Base-by-base conservation (phyloP, 371 early-diverging fungal genomes). In the Circinella minor region DNA sequence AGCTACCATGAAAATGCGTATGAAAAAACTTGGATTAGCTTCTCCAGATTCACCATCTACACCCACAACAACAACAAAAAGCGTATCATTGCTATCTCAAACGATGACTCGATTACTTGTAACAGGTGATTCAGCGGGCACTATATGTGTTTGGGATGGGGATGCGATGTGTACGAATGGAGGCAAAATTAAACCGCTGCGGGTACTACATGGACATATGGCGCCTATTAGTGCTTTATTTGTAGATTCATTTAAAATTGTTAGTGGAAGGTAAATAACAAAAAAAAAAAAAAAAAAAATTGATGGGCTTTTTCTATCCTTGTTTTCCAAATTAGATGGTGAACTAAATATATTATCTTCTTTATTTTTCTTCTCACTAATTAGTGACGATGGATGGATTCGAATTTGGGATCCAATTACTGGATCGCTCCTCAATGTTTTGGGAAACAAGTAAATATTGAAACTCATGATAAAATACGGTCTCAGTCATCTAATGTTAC, bases 301-400 rank as follows among this genome's bases (percentile, higher is more conserved):
- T n/a, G 27, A 27, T 27, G 27, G 27, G 27, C 27, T 27, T 27
- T 27, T 27, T 2, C 27, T 27, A 27, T 27, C 27, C 27, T 27
- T 27, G 27, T 27, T 27, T 27, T 27, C 27, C 27, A 27, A 27
- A 27, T 27, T 27, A 27, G 27, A 27, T 27, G 27, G 27, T 27
- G 27, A 27, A 27, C 27, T 27, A 27, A 27, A 27, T 27, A 27
- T 27, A 27, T 27, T 27, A 27, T 27, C 27, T 27, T 27, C 2
- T 27, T 13, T 15, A 39, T 66, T 18, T 65, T n/a, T 51, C n/a
- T 51, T 13, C 14, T 54, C 18, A 36, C 9, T 38, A 13, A 43
- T 49, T 49, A 67, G 83, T 61, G 78, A 76, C 39, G 86, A 86
- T 69, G 86, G 86, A 0, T 81, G 82, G 83, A 83, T 86, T 27